Evolutionary conservation across 495 filamentous ascomycete species (phyloP).

Genomic region (Neurospora pannonica): DNA sequence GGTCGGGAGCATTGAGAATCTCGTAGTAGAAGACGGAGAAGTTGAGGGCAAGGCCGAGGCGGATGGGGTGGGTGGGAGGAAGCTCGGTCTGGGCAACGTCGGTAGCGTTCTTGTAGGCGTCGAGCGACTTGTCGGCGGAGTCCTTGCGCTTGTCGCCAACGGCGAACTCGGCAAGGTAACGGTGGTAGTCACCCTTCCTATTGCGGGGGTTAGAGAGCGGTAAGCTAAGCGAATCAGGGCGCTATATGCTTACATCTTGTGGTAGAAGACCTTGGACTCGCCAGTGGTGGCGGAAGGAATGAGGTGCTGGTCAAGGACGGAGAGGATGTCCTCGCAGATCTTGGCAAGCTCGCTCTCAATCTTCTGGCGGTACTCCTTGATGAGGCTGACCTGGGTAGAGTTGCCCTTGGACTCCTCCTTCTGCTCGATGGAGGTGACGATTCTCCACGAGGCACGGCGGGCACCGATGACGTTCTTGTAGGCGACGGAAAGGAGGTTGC

Average conservation of each 20-base stretch:
- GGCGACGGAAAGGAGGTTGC: conserved; percentile 96
- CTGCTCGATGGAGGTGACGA: conserved; percentile 99
- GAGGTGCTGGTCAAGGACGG: conserved; percentile 91
- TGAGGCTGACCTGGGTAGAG: conserved; percentile 79
- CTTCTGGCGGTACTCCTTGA: conserved; percentile 99
- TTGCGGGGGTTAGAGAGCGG: conserved; percentile 20
- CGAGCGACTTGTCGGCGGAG: conserved; percentile 90
- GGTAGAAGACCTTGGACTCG: conserved; percentile 99
- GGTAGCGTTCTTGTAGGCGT: conserved; percentile 93
- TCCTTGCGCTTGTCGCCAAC: conserved; percentile 95
- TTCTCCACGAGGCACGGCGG: conserved; percentile 97
- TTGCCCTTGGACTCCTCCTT: conserved; percentile 99
- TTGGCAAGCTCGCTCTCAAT: conserved; percentile 97
- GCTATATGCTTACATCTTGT: conserved; percentile 81
- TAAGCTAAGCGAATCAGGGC: background rate
- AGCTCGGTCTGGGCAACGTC: conserved; percentile 97
- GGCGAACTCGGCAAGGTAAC: conserved; percentile 98
- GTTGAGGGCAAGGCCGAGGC: conserved; percentile 95
- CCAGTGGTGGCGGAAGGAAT: conserved; percentile 94
- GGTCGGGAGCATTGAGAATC: conserved; percentile 97
- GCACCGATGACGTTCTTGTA: conserved; percentile 99
- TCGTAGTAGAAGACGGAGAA: conserved; percentile 99
- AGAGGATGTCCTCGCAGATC: conserved; percentile 98
- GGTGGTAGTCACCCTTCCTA: conserved; percentile 99
- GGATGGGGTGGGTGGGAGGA: conserved; percentile 97